Conservation (phyloP, 495 filamentous ascomycete genomes). For the Penicillium maclennaniae region DNA sequence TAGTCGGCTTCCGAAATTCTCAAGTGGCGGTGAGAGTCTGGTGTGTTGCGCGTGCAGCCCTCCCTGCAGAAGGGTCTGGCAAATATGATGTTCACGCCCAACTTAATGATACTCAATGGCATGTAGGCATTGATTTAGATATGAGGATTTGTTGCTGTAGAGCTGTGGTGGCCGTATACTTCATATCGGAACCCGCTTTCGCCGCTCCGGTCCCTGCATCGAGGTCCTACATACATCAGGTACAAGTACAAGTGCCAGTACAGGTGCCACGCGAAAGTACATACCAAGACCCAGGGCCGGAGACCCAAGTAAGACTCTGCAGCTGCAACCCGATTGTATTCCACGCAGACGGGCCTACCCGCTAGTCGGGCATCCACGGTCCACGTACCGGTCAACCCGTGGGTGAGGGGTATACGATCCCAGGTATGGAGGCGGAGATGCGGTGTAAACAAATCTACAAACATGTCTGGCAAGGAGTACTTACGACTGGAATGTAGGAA, state of each 20-base stretch:
- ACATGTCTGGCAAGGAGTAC: no score
- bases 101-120: neutral
- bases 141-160: no score
- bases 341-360: conserved; percentile 19
- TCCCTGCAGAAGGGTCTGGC: conserved; percentile 1
- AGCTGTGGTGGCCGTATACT: no score
- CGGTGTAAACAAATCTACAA: conserved; percentile 3
- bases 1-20: conserved; percentile 2
- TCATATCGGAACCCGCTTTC: neutral
- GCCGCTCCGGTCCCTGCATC: neutral
- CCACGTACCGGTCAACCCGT: conserved; percentile 5
- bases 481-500: neutral
- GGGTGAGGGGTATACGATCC: conserved; percentile 5
- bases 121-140: no score
- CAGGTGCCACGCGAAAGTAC: neutral
- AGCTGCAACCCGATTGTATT: conserved; percentile 1
- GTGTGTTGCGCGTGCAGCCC: conserved; percentile 14
- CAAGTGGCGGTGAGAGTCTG: conserved; percentile 29
- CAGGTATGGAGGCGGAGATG: neutral
- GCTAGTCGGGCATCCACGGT: conserved; percentile 23
- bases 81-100: neutral
- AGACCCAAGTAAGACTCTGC: neutral
- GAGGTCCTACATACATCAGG: neutral
- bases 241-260: neutral
- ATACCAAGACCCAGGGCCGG: neutral